Conservation (phyloP, 768 basidiomycete species). For the Plicaturopsis crispa region DNA sequence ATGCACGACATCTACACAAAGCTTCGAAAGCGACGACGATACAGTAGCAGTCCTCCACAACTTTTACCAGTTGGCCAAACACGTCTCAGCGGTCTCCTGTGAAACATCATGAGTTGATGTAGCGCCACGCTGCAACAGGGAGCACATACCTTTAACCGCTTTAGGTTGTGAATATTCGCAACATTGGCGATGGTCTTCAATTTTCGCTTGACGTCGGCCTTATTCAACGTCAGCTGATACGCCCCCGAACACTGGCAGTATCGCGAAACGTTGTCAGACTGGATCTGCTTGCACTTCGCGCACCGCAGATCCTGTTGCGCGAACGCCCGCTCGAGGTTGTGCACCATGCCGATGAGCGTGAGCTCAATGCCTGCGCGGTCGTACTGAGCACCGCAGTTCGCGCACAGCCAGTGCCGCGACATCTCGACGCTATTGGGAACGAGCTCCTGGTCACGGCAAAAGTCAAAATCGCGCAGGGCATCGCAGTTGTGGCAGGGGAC, state of each 20-base stretch:
- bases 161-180: slow-evolving; percentile 63
- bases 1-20: background rate
- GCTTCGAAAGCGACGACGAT: background rate
- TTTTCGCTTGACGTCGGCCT: slow-evolving; percentile 62
- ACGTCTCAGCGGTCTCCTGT: slow-evolving; percentile 14
- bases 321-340: slow-evolving; percentile 62
- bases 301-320: slow-evolving; percentile 90
- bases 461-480: slow-evolving; percentile 82
- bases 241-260: slow-evolving; percentile 87
- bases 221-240: slow-evolving; percentile 66
- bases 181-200: slow-evolving; percentile 81
- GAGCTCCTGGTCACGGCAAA: slow-evolving; percentile 87
- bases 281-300: slow-evolving; percentile 83
- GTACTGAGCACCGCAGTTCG: slow-evolving; percentile 75
- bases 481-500: slow-evolving; percentile 89
- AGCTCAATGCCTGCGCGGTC: slow-evolving; percentile 87
- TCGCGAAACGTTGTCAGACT: slow-evolving; percentile 77
- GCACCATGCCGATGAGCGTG: slow-evolving; percentile 70
- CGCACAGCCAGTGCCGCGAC: slow-evolving; percentile 61
- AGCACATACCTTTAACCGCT: slow-evolving; percentile 53
- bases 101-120: background rate
- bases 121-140: background rate
- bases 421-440: slow-evolving; percentile 48
- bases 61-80: slow-evolving; percentile 6
- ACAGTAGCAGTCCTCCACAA: too few relatives aligned